Evolutionary conservation across 2,329 filamentous ascomycete genomes (phyloP).

Genomic region (Didymella keratinophila): DNA sequence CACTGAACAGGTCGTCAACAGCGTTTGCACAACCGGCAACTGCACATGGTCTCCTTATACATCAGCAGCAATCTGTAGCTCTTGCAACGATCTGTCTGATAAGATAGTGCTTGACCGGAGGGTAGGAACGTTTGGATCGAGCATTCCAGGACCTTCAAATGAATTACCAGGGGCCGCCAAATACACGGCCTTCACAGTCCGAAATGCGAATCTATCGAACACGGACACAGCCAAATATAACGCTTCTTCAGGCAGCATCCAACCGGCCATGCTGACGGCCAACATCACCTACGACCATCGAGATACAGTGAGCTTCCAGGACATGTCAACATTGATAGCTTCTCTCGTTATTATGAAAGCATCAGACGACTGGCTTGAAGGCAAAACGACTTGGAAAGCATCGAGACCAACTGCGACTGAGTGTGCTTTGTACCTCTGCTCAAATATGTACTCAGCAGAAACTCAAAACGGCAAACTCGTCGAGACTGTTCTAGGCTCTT

Average conservation of each 20-base stretch:
- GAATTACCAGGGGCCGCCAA: no score
- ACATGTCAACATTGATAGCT: constrained; percentile 3
- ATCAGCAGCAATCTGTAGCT: constrained; percentile 20
- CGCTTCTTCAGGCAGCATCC: no score
- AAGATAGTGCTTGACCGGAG: no score
- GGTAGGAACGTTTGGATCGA: no score
- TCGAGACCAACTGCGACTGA: constrained; percentile 16
- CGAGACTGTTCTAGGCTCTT: neutral
- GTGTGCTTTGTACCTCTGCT: constrained; percentile 5
- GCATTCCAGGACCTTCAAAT: no score
- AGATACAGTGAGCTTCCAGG: constrained; percentile 7
- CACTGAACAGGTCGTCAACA: neutral
- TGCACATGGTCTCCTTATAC: constrained; percentile 20
- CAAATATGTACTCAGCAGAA: neutral
- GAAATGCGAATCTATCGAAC: constrained; percentile 1
- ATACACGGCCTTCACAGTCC: neutral
- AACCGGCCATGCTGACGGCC: neutral
- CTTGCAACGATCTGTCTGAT: constrained; percentile 17
- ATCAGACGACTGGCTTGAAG: constrained; percentile 11
- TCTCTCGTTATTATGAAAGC: constrained; percentile 5
- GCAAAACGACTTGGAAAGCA: constrained; percentile 1
- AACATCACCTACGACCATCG: constrained; percentile 2
- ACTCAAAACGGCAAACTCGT: neutral
- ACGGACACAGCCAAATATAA: neutral
- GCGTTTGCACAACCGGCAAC: constrained; percentile 17